Base-by-base conservation (phyloP, 768 basidiomycete species). In the Auriscalpium vulgare region DNA sequence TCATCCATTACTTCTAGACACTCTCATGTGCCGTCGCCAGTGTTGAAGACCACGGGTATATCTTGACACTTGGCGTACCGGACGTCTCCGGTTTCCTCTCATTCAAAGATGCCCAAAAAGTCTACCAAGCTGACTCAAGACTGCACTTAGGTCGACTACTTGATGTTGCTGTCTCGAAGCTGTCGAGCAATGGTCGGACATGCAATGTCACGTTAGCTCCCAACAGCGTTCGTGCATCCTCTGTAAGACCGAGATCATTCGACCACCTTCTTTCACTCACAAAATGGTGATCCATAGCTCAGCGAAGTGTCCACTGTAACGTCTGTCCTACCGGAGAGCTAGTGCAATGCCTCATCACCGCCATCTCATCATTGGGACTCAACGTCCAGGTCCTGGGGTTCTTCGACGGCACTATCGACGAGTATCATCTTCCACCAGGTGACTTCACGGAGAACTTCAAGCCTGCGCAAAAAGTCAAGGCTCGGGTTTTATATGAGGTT, bases 21-120 rank as follows among this genome's bases (percentile, higher is more conserved):
- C 65, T 97, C 47, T 80, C 85, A 0, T 89, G 83, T 11, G 81
- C 85, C 37, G 77, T 95, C 50, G 85, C 84, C 70, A 91, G 87
- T 63, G 74, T 89, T 16, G 97, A 99, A 72, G 97, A 98, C 65
- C 91, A 97, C 68, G 95, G 97, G 1, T 97, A 95, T 72, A 81
- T 87, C 55, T 76, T 99, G 8, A 91, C 94, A 61, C 73, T 97
- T 40, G 95, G 94, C 2, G 65, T 97, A 16, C 68, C 82, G 10
- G 84, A 79, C n/a, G 69, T 90, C 37, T 82, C 90, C 57, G 91
- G 91, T 44, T 99, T 97, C 71, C 68, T 98, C 48, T 78, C 86
- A 2, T 90, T 89, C 74, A 84, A 85, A 64, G 87, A 91, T 47
- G 76, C 79, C 1, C 72, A 77, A 59, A 76, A 77, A 55, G 68